Evolutionary conservation across 2,329 filamentous ascomycete genomes (phyloP).

Genomic region (Fusarium nurragi): DNA sequence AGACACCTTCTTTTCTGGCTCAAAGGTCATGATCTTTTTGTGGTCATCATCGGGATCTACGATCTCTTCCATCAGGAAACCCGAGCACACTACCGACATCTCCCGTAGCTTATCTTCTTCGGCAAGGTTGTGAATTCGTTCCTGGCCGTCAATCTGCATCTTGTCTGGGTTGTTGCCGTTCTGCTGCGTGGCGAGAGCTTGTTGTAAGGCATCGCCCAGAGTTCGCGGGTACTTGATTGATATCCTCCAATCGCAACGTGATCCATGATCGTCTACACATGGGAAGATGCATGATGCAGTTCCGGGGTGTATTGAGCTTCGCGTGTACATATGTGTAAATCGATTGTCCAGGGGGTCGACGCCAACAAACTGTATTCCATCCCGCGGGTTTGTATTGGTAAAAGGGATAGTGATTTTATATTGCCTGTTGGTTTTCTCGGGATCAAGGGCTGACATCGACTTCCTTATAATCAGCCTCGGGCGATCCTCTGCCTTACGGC

Average conservation of each 20-base stretch:
- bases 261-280: conserved; percentile 86
- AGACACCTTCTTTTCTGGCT: conserved; percentile 76
- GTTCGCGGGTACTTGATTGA: conserved; percentile 87
- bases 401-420: conserved; percentile 76
- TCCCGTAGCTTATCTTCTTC: conserved; percentile 90
- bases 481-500: conserved; percentile 53
- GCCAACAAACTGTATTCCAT: conserved; percentile 92
- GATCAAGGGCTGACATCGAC: conserved; percentile 49
- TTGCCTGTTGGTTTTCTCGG: conserved; percentile 56
- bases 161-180: conserved; percentile 50
- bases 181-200: conserved; percentile 56
- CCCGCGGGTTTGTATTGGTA: conserved; percentile 75
- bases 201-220: conserved; percentile 77
- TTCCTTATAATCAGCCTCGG: conserved; percentile 57
- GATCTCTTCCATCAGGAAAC: conserved; percentile 85
- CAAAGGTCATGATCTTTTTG: conserved; percentile 90
- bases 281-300: conserved; percentile 89
- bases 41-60: conserved; percentile 78
- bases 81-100: conserved; percentile 90
- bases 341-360: conserved; percentile 80
- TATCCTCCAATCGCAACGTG: conserved; percentile 86
- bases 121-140: conserved; percentile 57
- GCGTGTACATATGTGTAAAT: conserved; percentile 92
- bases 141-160: conserved; percentile 54
- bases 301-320: conserved; percentile 80